Evolutionary conservation across 306 rosid species (phyloP).

Genomic region (Malus asiatica): DNA sequence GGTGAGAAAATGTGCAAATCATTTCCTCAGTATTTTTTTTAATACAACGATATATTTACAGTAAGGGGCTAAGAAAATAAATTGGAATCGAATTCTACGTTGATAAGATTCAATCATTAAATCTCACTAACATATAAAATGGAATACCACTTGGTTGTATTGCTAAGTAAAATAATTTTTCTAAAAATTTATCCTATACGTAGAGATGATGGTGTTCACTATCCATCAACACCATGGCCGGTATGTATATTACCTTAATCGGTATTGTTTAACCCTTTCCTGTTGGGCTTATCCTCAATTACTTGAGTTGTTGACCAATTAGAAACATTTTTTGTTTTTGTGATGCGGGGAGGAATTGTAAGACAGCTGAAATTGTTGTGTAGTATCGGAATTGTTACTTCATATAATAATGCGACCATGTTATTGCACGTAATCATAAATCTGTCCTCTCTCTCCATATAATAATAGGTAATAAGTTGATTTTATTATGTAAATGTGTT

Average conservation of each 20-base stretch:
- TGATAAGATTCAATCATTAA: not conserved
- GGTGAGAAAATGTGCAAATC: not conserved
- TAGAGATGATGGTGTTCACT: not conserved
- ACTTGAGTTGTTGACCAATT: not conserved
- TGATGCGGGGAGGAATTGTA: not conserved
- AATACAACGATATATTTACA: too few species aligned
- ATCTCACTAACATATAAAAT: too few species aligned
- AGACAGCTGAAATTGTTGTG: not conserved
- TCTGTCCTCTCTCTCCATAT: not conserved
- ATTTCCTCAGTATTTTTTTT: too few species aligned
- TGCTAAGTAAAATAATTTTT: not conserved
- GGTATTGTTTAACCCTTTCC: not conserved
- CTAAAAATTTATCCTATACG: not conserved
- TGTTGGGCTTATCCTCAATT: not conserved
- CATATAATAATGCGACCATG: too few species aligned
- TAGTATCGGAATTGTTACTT: not conserved
- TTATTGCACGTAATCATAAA: not conserved
- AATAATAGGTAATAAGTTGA: not conserved
- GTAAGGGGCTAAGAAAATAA: too few species aligned
- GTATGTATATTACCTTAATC: not conserved
- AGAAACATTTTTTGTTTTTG: too few species aligned
- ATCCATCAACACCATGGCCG: not conserved
- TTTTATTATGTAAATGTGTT: too few species aligned
- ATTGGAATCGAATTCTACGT: too few species aligned
- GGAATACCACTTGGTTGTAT: too few species aligned